These are phyloP conservation scores for Amanita rimosa DNA, from an alignment of 768 basidiomycete genomes.

Conservation along the genomic window DNA sequence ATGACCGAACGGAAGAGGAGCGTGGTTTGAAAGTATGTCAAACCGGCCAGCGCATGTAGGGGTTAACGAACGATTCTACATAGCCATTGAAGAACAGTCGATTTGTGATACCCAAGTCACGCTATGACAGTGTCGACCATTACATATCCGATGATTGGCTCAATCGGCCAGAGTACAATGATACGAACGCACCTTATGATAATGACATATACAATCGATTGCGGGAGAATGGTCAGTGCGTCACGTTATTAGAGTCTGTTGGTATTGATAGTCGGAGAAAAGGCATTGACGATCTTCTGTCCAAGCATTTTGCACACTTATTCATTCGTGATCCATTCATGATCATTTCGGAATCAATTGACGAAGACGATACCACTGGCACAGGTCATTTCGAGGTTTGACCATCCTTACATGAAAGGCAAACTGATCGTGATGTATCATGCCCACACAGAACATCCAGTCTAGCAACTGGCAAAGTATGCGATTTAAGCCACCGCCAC, in stretches of 20 bases:
- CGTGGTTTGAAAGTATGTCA: conserved; percentile 65
- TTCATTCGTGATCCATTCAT: conserved; percentile 98
- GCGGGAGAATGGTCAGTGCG: conserved; percentile 57
- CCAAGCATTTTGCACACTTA: conserved; percentile 88
- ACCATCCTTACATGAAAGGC: neutral
- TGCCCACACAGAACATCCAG: conserved; percentile 71
- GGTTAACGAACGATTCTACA: conserved; percentile 3
- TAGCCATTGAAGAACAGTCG: conserved; percentile 71
- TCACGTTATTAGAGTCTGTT: neutral
- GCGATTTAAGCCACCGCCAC: conserved; percentile 96
- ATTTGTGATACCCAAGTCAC: conserved; percentile 86
- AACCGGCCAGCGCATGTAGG: neutral
- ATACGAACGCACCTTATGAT: conserved; percentile 74
- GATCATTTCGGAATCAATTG: conserved; percentile 85
- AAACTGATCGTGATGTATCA: neutral
- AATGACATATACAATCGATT: conserved; percentile 63
- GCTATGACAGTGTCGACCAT: conserved; percentile 92
- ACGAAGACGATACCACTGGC: conserved; percentile 81
- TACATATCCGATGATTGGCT: conserved; percentile 83
- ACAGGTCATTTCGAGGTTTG: conserved; percentile 93
- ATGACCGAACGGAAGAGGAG: conserved; percentile 94
- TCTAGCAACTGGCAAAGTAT: conserved; percentile 99
- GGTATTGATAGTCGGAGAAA: neutral
- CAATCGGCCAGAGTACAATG: conserved; percentile 92
- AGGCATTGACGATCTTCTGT: conserved; percentile 82